Conservation (phyloP, 306 rosid genomes). For the Canavalia ensiformis region DNA sequence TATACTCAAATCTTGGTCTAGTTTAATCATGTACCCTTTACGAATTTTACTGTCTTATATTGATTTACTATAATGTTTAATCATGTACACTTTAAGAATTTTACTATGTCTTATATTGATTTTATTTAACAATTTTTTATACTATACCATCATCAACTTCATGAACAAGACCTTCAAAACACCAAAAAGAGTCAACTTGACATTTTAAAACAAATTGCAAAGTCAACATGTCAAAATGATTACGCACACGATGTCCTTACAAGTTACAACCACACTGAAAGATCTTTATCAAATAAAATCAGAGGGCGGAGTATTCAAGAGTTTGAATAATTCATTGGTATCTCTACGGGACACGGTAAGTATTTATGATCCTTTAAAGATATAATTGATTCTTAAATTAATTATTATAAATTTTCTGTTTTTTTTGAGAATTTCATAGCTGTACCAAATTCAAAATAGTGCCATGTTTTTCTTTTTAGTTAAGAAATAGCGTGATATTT, state of each 20-base stretch:
- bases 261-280: slow-evolving; percentile 27
- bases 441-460: not conserved
- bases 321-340: slow-evolving; percentile 7
- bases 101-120: not conserved
- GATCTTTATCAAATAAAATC: not conserved
- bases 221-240: slow-evolving; percentile 29
- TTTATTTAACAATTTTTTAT: slow-evolving; percentile 1
- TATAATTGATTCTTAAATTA: slow-evolving; percentile 8
- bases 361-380: slow-evolving; percentile 1
- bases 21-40: too few species aligned
- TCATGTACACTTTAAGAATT: too few species aligned
- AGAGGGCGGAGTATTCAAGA: not conserved
- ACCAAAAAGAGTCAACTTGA: slow-evolving; percentile 19
- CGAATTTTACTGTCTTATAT: not conserved
- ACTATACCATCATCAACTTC: slow-evolving; percentile 6
- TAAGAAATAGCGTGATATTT: not conserved
- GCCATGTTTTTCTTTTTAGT: too few species aligned
- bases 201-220: slow-evolving; percentile 6
- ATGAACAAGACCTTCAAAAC: not conserved
- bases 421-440: not conserved
- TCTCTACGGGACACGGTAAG: not conserved
- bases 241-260: slow-evolving; percentile 31
- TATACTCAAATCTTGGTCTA: too few species aligned
- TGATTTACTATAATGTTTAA: not conserved
- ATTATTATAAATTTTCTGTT: too few species aligned